Percentiles rank a stretch among this genome's conserved stretches.
phyloP scores from a whole-genome alignment of 225 moss, liverwort and hornwort genomes.

The Marchantia polymorpha region DNA sequence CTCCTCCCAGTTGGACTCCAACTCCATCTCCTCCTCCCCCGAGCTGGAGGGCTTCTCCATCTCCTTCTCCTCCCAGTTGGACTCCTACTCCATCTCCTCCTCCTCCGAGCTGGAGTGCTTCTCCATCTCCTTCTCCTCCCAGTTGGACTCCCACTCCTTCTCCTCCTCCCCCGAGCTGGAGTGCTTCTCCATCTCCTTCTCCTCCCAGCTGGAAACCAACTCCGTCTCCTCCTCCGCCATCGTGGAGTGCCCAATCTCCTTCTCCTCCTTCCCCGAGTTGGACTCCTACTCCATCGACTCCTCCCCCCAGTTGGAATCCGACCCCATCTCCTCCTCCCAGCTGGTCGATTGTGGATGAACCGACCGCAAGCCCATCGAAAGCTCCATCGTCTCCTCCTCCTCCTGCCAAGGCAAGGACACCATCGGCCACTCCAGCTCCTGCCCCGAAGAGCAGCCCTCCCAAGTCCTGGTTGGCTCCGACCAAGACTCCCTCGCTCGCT shows the following conservation, averaged over 20 bases:
- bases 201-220: background rate
- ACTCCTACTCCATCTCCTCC: background rate
- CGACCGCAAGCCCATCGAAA: background rate
- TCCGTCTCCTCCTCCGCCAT: background rate
- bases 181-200: background rate
- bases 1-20: background rate
- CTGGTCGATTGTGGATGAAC: background rate
- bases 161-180: background rate
- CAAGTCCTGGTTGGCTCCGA: background rate
- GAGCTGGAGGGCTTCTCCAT: background rate
- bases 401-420: background rate
- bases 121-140: background rate
- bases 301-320: slow-evolving; percentile 3
- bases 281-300: background rate
- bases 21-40: slow-evolving; percentile 1
- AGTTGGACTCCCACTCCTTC: background rate
- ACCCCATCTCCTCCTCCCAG: background rate
- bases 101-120: background rate
- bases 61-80: background rate
- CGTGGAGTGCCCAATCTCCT: background rate
- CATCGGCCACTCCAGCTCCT: background rate
- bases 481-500: background rate
- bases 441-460: background rate
- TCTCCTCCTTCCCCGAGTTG: background rate
- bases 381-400: slow-evolving; percentile 7